These are phyloP conservation scores for Trypanosoma brucei DNA, from an alignment of 208 protist species.

Conservation along the genomic window DNA sequence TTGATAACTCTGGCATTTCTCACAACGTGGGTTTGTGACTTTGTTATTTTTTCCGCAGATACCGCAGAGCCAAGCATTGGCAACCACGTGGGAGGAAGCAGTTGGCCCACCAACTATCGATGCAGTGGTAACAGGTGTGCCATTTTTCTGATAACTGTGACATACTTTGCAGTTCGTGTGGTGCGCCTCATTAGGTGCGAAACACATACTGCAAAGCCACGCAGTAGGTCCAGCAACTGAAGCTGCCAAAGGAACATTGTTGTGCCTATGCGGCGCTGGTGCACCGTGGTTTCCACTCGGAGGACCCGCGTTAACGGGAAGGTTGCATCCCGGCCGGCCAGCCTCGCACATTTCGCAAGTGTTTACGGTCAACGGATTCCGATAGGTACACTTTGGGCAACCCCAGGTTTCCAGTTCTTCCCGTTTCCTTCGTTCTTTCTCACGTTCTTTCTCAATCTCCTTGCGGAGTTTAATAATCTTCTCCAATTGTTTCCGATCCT, in stretches of 20 bases:
- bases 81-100: neutral
- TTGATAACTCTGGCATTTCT: constrained; percentile 50
- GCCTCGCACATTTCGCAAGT: constrained; percentile 70
- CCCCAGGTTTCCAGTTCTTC: constrained; percentile 70
- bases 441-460: constrained; percentile 72
- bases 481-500: constrained; percentile 71
- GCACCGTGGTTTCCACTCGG: constrained; percentile 3
- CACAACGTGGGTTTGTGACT: constrained; percentile 35
- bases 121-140: constrained; percentile 24
- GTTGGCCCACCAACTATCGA: neutral
- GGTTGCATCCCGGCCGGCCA: constrained; percentile 42
- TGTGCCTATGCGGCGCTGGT: constrained; percentile 5
- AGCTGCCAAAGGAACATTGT: neutral
- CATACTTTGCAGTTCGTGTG: constrained; percentile 57
- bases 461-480: constrained; percentile 78
- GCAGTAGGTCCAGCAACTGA: constrained; percentile 25
- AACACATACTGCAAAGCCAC: constrained; percentile 67
- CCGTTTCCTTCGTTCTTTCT: constrained; percentile 61
- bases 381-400: constrained; percentile 71
- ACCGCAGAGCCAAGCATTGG: constrained; percentile 58
- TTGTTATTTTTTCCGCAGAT: constrained; percentile 59
- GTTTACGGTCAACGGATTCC: constrained; percentile 43
- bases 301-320: constrained; percentile 4
- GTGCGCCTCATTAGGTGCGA: constrained; percentile 46
- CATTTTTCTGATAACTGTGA: constrained; percentile 55